Conservation (phyloP, 176 grass and related monocot species). For the Rhynchospora pubera region DNA sequence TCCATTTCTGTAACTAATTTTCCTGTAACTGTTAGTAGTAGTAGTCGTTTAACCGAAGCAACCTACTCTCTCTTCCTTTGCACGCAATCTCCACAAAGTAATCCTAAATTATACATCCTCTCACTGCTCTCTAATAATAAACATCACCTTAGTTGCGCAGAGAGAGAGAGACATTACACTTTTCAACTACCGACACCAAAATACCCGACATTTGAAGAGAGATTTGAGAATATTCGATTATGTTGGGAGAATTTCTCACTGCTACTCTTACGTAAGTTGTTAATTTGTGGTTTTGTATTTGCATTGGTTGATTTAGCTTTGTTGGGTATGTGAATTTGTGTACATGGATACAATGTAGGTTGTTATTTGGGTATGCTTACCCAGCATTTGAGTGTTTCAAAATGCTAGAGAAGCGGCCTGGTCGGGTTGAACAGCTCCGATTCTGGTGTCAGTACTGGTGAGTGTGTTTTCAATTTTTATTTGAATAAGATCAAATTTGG, state of each 20-base stretch:
- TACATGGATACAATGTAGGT: conserved; percentile 21
- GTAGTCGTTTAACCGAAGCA: conserved; percentile 11
- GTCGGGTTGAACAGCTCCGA: conserved; percentile 51
- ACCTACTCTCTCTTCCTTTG: conserved; percentile 8
- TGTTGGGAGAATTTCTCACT: conserved; percentile 23
- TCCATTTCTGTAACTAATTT: neutral
- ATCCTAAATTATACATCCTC: neutral
- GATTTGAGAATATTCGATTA: neutral
- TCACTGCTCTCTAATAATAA: neutral
- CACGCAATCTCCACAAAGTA: conserved; percentile 19
- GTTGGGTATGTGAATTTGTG: neutral
- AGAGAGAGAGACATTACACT: neutral
- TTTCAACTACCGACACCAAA: neutral
- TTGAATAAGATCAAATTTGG: neutral
- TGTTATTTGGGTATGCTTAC: conserved; percentile 79
- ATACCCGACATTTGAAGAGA: neutral
- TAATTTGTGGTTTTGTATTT: too few relatives aligned
- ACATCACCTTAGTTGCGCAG: neutral
- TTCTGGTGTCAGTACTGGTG: conserved; percentile 99
- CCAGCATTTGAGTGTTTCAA: conserved; percentile 98
- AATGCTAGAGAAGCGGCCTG: conserved; percentile 52
- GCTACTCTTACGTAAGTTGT: conserved; percentile 14
- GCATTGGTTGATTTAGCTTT: neutral
- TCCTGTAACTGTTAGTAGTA: neutral
- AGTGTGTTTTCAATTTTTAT: conserved; percentile 9